These are phyloP conservation scores for Trichoderma atrobrunneum DNA, from an alignment of 2,329 filamentous ascomycete species.

Conservation along the genomic window DNA sequence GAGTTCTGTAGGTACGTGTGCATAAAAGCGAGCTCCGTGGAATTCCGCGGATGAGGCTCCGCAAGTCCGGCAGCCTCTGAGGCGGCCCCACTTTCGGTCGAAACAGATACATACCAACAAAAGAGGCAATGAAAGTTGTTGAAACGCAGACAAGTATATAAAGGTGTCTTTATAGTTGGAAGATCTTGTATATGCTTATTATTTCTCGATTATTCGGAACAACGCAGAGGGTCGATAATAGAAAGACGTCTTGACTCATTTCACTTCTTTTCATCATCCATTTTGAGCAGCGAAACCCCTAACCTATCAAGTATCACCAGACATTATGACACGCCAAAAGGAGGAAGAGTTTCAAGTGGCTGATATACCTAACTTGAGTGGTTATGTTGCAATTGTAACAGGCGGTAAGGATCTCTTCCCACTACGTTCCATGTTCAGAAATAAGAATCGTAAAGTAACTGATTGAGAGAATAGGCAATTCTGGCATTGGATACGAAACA, in stretches of 20 bases:
- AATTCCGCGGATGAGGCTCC: neutral
- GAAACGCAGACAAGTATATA: neutral
- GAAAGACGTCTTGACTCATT: neutral
- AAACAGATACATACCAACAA: neutral
- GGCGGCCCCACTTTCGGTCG: neutral
- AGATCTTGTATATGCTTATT: neutral
- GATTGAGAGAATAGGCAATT: neutral
- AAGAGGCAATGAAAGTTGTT: neutral
- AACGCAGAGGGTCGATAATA: neutral
- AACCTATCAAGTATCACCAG: neutral
- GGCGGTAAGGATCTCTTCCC: neutral
- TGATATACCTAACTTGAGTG: neutral
- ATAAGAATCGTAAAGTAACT: neutral
- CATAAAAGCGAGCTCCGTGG: neutral
- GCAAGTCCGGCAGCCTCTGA: neutral
- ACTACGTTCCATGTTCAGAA: neutral
- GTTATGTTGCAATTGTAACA: neutral
- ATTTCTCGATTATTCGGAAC: neutral
- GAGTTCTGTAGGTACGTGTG: too few species aligned
- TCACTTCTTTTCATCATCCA: neutral
- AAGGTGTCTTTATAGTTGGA: neutral
- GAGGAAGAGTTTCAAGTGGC: neutral
- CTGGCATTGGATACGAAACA: neutral
- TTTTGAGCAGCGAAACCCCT: neutral
- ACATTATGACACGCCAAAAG: neutral